Base-by-base conservation (phyloP, 2,329 filamentous ascomycete species). In the Neonectria hederae region DNA sequence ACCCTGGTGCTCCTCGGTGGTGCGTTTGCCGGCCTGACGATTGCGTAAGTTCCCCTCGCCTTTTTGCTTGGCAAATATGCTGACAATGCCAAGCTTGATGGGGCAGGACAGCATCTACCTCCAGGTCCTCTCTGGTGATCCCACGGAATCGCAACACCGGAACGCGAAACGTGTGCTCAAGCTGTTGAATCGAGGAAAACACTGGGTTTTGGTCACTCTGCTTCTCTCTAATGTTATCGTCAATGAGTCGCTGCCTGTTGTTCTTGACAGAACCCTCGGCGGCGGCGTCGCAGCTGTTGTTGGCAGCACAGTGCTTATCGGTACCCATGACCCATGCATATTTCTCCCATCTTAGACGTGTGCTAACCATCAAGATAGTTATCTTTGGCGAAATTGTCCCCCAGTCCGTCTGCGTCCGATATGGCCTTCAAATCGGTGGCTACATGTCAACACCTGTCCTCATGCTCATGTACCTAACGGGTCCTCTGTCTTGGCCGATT, bases 331-430 rank as follows among this genome's bases (percentile, higher is more conserved):
- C 9, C 17, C 24, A 21, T 21, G 32, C 28, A 14, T 26, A 24
- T 11, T 1, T 5, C 19, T 19, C 22, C 42, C 13, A 22, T n/a
- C 5, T 24, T 13, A 13, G 54, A 19, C 24, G 74, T 77, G 51
- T 28, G 48, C 67, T 69, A 65, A 70, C 54, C 55, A 14, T 42
- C 30, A 10, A 14, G 6, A 43, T 74, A 97, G 96, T 99, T 77
- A 97, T 99, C 72, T 99, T 99, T 77, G 96, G 96, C 72, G 96
- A 99, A 83, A 89, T 99, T 68, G 92, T 97, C 26, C 96, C 96
- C 32, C 96, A 99, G 78, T 97, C 95, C 24, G 87, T 98, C 71
- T 99, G 96, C 78, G 96, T 98, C 68, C 93, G 96, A 74, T 98
- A 96, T 78, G 96, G 96, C 57, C 87, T 99, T 11, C 93, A 93